These are phyloP conservation scores for Fusarium sp. DNA, from an alignment of 2,329 filamentous ascomycete species.

Conservation along the genomic window DNA sequence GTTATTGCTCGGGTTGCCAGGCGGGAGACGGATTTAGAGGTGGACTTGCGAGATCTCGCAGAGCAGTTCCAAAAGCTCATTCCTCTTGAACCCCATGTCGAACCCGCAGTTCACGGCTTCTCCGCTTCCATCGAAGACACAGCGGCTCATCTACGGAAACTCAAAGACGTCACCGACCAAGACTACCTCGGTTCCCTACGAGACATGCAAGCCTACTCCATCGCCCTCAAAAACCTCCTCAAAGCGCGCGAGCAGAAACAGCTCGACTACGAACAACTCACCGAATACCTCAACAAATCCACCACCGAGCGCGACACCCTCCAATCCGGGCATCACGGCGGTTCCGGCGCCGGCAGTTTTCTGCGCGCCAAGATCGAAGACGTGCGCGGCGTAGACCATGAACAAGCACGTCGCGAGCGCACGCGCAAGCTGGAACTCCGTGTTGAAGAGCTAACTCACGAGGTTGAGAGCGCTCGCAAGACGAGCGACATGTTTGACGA, in stretches of 20 bases:
- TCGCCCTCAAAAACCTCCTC: conserved; percentile 86
- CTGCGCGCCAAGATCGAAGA: conserved; percentile 96
- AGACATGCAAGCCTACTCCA: conserved; percentile 95
- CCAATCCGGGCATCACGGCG: conserved; percentile 67
- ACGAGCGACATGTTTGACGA: conserved; percentile 95
- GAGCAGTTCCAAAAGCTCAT: conserved; percentile 96
- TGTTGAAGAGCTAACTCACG: conserved; percentile 89
- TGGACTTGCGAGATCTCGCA: conserved; percentile 88
- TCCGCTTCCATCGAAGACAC: conserved; percentile 88
- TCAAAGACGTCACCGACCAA: conserved; percentile 93
- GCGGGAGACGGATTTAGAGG: conserved; percentile 86
- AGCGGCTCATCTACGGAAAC: conserved; percentile 77
- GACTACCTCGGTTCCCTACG: conserved; percentile 93
- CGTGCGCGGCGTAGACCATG: conserved; percentile 95
- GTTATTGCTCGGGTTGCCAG: conserved; percentile 92
- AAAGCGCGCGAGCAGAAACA: conserved; percentile 98
- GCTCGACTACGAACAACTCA: conserved; percentile 95
- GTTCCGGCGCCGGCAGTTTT: conserved; percentile 83
- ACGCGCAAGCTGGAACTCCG: conserved; percentile 90
- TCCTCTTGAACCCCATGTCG: conserved; percentile 86
- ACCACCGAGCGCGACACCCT: conserved; percentile 87
- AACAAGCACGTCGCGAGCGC: conserved; percentile 87
- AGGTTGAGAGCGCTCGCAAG: conserved; percentile 88
- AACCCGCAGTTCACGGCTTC: conserved; percentile 85
- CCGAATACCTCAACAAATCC: conserved; percentile 94